These are phyloP conservation scores for Backusella parvicylindrica DNA, from an alignment of 192 early-diverging fungal species.

Conservation along the genomic window DNA sequence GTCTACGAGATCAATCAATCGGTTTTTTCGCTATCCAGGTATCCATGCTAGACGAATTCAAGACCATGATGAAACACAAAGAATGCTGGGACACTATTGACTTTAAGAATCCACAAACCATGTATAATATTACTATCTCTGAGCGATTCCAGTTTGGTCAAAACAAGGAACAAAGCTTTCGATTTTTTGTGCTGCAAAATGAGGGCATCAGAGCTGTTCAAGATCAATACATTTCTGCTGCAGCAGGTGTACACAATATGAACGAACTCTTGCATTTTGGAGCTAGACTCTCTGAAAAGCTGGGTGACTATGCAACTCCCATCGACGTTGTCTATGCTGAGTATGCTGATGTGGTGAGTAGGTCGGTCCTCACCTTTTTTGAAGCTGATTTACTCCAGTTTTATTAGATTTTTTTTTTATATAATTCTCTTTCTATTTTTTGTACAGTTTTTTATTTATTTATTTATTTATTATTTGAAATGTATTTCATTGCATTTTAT, in stretches of 20 bases:
- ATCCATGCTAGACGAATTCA: not conserved
- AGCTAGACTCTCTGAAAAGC: not conserved
- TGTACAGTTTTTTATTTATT: not conserved
- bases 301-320: not conserved
- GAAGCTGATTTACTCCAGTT: not conserved
- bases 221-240: not conserved
- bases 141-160: not conserved
- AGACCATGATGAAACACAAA: not conserved
- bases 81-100: not conserved
- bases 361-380: not conserved
- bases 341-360: not conserved
- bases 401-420: not conserved
- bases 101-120: not conserved
- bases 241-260: not conserved
- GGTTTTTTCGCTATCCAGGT: not conserved
- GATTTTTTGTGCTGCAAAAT: not conserved
- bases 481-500: no score
- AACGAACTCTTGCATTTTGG: not conserved
- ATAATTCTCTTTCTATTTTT: not conserved
- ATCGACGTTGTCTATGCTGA: not conserved
- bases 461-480: no score
- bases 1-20: not conserved
- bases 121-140: not conserved
- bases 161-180: not conserved
- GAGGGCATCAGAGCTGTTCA: not conserved